phyloP scores from a whole-genome alignment of 805 yeast species.

The Hanseniaspora guilliermondii region DNA sequence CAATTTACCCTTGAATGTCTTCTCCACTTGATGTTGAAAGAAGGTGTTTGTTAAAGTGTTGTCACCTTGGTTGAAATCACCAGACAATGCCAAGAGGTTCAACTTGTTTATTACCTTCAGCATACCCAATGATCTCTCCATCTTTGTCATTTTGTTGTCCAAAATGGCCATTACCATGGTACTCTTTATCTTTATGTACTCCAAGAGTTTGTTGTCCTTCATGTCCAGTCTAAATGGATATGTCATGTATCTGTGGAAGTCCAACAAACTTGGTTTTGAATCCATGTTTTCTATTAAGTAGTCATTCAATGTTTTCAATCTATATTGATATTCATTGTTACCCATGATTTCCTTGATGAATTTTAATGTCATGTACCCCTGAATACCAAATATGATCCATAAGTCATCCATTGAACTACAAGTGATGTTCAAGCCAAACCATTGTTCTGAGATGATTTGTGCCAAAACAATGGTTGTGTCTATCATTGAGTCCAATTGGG shows the following conservation, averaged over 20 bases:
- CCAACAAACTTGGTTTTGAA: constrained; percentile 51
- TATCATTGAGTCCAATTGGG: constrained; percentile 67
- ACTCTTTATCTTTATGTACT: constrained; percentile 63
- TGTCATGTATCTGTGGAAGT: constrained; percentile 33
- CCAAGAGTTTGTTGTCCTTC: constrained; percentile 39
- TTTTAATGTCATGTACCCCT: constrained; percentile 68
- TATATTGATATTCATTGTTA: constrained; percentile 62
- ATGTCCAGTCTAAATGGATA: constrained; percentile 41
- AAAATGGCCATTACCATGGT: constrained; percentile 75
- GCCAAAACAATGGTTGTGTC: constrained; percentile 55
- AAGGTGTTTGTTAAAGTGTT: constrained; percentile 3
- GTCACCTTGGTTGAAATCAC: constrained; percentile 53
- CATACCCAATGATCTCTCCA: constrained; percentile 86
- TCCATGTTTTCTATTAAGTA: constrained; percentile 60
- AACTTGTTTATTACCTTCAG: constrained; percentile 84
- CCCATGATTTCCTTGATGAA: constrained; percentile 68
- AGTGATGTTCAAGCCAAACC: constrained; percentile 85
- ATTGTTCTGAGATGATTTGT: constrained; percentile 67
- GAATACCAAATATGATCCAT: constrained; percentile 83
- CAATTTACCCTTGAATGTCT: constrained; percentile 74
- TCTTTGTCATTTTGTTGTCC: constrained; percentile 88
- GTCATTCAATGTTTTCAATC: constrained; percentile 53
- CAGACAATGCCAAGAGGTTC: constrained; percentile 89
- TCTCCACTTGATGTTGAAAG: constrained; percentile 87
- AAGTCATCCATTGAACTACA: constrained; percentile 67